Conservation (phyloP, 2,329 filamentous ascomycete species). For the Colletotrichum tropicale region DNA sequence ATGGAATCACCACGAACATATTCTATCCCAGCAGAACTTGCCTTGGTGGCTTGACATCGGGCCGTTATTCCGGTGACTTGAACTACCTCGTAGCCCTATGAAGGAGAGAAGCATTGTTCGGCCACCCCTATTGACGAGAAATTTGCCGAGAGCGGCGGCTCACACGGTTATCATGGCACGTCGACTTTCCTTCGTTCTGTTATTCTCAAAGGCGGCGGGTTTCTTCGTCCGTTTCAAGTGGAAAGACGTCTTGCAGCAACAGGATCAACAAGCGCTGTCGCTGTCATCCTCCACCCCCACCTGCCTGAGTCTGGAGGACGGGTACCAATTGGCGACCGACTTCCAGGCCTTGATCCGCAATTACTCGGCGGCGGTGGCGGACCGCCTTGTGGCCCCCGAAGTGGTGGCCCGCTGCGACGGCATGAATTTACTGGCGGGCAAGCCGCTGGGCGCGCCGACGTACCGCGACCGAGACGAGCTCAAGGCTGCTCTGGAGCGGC, state of each 20-base stretch:
- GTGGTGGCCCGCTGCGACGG: neutral
- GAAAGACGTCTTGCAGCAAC: neutral
- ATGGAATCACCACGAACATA: neutral
- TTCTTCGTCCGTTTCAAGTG: neutral
- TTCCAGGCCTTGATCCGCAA: neutral
- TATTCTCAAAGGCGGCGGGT: neutral
- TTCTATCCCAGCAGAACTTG: rapidly evolving
- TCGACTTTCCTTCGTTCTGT: neutral
- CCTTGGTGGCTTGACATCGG: rapidly evolving
- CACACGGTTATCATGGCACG: neutral
- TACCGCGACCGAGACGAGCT: neutral
- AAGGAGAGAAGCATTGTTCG: neutral
- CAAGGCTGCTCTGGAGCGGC: neutral
- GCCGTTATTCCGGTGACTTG: neutral
- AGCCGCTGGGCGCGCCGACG: neutral
- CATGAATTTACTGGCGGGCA: neutral
- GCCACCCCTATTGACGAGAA: neutral
- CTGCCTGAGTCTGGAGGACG: neutral
- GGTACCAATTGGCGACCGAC: neutral
- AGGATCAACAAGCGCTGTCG: neutral
- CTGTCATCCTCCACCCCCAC: neutral
- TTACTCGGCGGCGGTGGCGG: neutral
- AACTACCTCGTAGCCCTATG: neutral
- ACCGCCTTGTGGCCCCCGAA: neutral
- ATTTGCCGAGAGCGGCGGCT: neutral